Evolutionary conservation across 352 stramenopile species (phyloP).

Genomic region (Globisporangium nunn): DNA sequence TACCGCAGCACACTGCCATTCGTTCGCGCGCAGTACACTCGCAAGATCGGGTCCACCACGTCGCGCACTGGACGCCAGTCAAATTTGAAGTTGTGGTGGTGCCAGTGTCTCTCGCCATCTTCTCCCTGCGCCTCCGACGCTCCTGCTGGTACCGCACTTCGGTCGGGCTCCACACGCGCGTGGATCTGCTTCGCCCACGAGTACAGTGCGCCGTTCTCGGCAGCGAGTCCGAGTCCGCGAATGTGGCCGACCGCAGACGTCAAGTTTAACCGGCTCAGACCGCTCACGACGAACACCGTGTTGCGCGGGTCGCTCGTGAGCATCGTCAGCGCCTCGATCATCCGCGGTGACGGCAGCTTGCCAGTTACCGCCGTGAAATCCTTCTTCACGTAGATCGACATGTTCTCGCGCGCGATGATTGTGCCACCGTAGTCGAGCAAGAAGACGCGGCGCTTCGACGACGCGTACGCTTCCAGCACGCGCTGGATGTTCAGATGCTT

Average conservation of each 20-base stretch:
- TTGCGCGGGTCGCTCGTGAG: constrained; percentile 91
- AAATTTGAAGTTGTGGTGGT: constrained; percentile 77
- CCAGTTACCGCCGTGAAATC: constrained; percentile 92
- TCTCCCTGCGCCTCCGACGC: constrained; percentile 6
- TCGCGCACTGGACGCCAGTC: constrained; percentile 91
- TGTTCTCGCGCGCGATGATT: constrained; percentile 88
- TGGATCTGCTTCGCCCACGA: constrained; percentile 77
- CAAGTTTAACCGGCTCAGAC: constrained; percentile 89
- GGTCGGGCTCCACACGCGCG: constrained; percentile 10
- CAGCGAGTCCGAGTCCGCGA: constrained; percentile 89
- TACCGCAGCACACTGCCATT: constrained; percentile 94
- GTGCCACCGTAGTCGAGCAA: constrained; percentile 97
- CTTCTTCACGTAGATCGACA: constrained; percentile 96
- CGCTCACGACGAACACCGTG: constrained; percentile 97
- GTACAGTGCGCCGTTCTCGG: constrained; percentile 93
- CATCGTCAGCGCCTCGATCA: constrained; percentile 85
- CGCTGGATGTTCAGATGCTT: constrained; percentile 78
- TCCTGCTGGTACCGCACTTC: neutral
- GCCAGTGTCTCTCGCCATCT: constrained; percentile 46
- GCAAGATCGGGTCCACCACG: constrained; percentile 89
- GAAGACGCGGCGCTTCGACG: constrained; percentile 88
- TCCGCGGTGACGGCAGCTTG: constrained; percentile 84
- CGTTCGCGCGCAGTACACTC: constrained; percentile 93
- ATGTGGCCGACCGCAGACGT: constrained; percentile 90
- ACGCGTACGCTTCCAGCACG: constrained; percentile 83